These are phyloP conservation scores for Asclepias syriaca DNA, from an alignment of 257 asterid species.

Conservation along the genomic window DNA sequence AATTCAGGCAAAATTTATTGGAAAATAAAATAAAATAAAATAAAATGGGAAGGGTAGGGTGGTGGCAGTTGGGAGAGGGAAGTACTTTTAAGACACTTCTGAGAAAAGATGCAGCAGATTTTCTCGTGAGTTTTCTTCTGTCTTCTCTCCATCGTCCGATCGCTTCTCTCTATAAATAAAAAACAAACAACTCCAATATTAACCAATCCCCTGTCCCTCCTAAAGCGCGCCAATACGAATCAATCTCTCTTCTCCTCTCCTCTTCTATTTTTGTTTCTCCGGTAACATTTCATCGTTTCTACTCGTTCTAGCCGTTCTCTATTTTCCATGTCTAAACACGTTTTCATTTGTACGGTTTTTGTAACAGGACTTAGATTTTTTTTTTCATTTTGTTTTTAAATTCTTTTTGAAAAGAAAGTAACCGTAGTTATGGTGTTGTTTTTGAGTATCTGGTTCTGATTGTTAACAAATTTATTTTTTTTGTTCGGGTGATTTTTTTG, in stretches of 20 bases:
- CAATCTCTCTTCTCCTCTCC: background rate
- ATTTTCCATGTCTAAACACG: background rate
- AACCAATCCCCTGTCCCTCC: conserved; percentile 34
- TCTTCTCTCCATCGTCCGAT: conserved; percentile 74
- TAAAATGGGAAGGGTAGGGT: no score
- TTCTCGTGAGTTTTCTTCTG: conserved; percentile 7
- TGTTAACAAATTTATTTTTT: background rate
- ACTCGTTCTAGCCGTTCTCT: background rate
- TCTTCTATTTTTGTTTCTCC: background rate
- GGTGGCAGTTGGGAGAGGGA: background rate
- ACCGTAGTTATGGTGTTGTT: background rate
- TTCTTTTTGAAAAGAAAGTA: background rate
- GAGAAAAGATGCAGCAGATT: background rate
- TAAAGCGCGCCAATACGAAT: conserved; percentile 59
- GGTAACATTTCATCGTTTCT: background rate
- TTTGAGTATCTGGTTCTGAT: background rate
- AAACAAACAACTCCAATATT: conserved; percentile 30
- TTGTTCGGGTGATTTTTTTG: background rate
- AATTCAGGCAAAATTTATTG: no score
- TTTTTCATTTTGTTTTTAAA: background rate
- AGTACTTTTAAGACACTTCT: background rate
- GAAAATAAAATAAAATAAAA: no score
- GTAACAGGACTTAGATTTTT: background rate
- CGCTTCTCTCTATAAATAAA: conserved; percentile 27
- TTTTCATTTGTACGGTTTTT: conserved; percentile 4